Evolutionary conservation across 2,329 filamentous ascomycete genomes (phyloP).

Genomic region (Microsporum audouinii): DNA sequence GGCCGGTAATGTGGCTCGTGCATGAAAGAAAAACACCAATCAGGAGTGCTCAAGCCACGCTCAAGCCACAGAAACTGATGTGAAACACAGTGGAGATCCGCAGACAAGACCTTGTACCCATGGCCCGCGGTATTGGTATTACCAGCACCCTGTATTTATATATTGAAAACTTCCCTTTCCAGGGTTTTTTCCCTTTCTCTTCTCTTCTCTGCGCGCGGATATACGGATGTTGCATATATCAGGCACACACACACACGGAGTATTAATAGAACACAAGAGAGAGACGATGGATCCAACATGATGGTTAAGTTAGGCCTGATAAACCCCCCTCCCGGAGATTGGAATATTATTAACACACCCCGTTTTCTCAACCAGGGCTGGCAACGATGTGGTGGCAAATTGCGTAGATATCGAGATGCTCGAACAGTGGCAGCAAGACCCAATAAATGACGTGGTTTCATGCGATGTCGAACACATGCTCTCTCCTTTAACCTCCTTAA

Average conservation of each 20-base stretch:
- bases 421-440: background rate
- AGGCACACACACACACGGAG: no score
- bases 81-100: background rate
- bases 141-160: background rate
- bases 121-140: background rate
- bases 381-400: background rate
- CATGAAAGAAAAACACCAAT: background rate
- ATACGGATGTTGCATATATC: no score
- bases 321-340: background rate
- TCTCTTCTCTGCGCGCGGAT: background rate
- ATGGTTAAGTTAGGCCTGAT: no score
- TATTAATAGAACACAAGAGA: no score
- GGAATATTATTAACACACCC: no score
- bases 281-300: no score
- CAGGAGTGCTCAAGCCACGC: background rate
- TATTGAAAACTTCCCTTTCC: background rate
- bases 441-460: background rate
- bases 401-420: background rate
- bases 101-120: background rate
- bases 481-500: background rate
- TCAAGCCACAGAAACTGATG: background rate
- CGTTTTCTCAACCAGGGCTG: background rate
- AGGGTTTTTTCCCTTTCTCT: background rate
- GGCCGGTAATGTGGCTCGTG: slow-evolving; percentile 1
- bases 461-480: background rate